phyloP scores from a whole-genome alignment of 345 rosid genomes.

The Pistacia vera region DNA sequence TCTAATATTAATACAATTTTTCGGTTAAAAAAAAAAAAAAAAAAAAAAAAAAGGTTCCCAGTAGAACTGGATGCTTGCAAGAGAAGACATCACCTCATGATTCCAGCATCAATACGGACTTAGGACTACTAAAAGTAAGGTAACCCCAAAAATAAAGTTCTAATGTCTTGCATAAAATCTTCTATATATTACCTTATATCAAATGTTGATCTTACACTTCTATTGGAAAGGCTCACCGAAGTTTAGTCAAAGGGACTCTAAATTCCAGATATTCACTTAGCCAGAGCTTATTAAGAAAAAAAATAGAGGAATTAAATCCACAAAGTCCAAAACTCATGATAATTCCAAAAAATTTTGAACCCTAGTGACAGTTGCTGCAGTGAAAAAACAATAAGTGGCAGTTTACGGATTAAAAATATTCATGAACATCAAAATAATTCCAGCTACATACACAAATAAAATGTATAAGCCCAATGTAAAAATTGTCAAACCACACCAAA shows the following conservation, averaged over 20 bases:
- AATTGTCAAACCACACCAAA: not conserved
- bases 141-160: too few species aligned
- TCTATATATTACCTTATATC: too few species aligned
- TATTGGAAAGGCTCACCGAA: too few species aligned
- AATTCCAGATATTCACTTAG: not conserved
- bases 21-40: not conserved
- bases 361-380: not conserved
- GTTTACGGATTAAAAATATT: not conserved
- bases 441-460: not conserved
- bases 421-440: not conserved
- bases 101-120: too few species aligned
- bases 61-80: too few species aligned
- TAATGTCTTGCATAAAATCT: too few species aligned
- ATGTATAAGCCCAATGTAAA: not conserved
- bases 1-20: too few species aligned
- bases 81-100: too few species aligned
- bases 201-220: too few species aligned
- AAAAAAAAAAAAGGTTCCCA: too few species aligned
- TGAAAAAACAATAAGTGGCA: not conserved
- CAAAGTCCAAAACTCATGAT: not conserved
- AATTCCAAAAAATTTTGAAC: conserved; percentile 1
- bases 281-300: not conserved
- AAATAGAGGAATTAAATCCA: not conserved
- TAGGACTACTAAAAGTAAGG: too few species aligned
- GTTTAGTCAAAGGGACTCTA: too few species aligned